A percentile compares a stretch with the other conserved stretches of the same genome.
Evolutionary conservation across 768 basidiomycete species (phyloP).

Genomic region (Sistotremastrum niveocremeum): DNA sequence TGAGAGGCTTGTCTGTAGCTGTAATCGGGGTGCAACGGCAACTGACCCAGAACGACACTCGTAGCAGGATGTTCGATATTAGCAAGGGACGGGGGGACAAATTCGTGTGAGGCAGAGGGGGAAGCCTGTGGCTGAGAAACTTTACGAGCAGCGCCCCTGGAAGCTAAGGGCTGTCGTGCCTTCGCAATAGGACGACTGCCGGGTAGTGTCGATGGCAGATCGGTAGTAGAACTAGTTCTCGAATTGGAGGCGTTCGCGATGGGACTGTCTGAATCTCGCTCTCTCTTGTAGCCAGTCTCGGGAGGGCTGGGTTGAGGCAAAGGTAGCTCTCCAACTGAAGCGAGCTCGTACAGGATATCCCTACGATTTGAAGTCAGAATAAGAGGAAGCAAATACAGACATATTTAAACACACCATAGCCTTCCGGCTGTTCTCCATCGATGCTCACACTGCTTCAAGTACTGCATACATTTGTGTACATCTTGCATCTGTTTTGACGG

Average conservation of each 20-base stretch:
- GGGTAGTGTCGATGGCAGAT: too few species aligned
- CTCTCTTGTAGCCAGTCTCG: conserved; percentile 41
- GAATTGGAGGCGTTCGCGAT: conserved; percentile 2
- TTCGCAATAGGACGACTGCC: too few species aligned
- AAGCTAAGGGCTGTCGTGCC: too few species aligned
- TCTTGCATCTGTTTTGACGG: conserved; percentile 40
- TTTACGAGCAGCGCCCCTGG: too few species aligned
- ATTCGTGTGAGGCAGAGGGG: too few species aligned
- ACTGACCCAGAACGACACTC: too few species aligned
- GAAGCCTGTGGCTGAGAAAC: too few species aligned
- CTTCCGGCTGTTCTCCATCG: conserved; percentile 38
- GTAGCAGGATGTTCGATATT: too few species aligned
- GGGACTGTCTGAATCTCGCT: conserved; percentile 44
- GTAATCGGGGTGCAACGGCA: too few species aligned
- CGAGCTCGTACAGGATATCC: conserved; percentile 63
- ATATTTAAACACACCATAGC: conserved; percentile 26
- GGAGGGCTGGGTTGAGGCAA: conserved; percentile 43
- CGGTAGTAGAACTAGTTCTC: background rate
- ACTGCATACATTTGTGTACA: conserved; percentile 43
- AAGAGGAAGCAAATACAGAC: background rate
- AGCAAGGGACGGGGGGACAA: too few species aligned
- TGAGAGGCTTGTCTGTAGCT: too few species aligned
- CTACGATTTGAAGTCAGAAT: conserved; percentile 18
- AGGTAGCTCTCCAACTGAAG: conserved; percentile 57
- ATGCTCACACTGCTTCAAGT: conserved; percentile 20